Base-by-base conservation (phyloP, 257 asterid species). In the Solanum lignicaule region DNA sequence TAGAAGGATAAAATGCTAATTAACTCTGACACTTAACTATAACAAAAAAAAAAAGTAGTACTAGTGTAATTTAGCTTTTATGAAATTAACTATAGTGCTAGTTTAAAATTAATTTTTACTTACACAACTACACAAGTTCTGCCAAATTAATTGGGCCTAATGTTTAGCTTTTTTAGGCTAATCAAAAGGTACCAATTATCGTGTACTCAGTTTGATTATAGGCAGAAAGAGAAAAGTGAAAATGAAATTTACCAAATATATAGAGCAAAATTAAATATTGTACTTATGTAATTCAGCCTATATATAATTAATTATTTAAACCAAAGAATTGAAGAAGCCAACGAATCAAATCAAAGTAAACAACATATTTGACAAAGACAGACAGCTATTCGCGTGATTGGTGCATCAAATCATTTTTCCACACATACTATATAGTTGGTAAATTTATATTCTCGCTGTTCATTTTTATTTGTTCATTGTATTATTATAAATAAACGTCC, bases 311-410 rank as follows among this genome's bases (percentile, higher is more conserved):
- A 35, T 20, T 27, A 20, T 68, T 21, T 38, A 73, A 86, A 33
- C 48, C 15, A 10, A 29, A 48, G 1, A 52, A 32, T 86, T 72
- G 65, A 16, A 20, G 20, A 62, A 78, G 14, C 71, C 25, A 29
- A 65, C 39, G 16, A 55, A 31, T 36, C 27, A 18, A 72, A 31
- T 27, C 21, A 29, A 9, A 55, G 9, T 36, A 58, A 79, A 79
- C 25, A 15, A 79, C 27, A 9, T 16, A 15, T 43, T 27, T 27
- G 66, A 79, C 66, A 5, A 43, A 79, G 81, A 79, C 84, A 27
- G 86, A 79, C 25, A 43, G 84, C 66, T 43, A 78, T 27, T 75
- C 25, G 86, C 90, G 73, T 88, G 88, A 75, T 75, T 88, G 15
- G 23, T 27, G 88, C 73, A 31, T 25, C 36, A 69, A 72, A 58